Evolutionary conservation across 192 early-diverging fungal genomes (phyloP).

Genomic region (Coemansia sp.): DNA sequence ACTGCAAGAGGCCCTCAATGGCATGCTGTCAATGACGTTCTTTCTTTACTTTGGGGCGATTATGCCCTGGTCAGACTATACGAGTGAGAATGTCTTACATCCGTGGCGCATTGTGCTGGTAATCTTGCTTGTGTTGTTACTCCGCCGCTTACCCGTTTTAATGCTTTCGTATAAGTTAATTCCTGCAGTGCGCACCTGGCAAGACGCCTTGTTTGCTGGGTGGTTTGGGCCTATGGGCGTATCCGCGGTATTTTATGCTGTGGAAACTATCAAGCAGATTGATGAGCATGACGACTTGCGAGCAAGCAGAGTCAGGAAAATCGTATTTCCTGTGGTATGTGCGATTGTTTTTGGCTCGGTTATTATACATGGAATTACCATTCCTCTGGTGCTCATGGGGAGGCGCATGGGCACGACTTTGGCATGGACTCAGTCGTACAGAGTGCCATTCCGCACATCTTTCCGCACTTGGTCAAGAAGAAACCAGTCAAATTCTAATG

Average conservation of each 20-base stretch:
- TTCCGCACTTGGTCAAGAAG: background rate
- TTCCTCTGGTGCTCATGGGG: conserved; percentile 70
- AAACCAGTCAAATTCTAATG: background rate
- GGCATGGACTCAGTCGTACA: conserved; percentile 15
- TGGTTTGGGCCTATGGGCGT: conserved; percentile 93
- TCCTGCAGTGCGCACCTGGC: conserved; percentile 66
- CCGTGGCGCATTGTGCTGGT: conserved; percentile 69
- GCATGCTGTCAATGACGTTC: conserved; percentile 78
- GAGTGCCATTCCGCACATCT: conserved; percentile 4
- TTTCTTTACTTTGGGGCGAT: conserved; percentile 86
- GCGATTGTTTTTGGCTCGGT: conserved; percentile 80
- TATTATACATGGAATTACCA: conserved; percentile 77
- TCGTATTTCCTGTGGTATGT: conserved; percentile 61
- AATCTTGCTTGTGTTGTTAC: conserved; percentile 61
- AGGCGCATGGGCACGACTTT: conserved; percentile 39
- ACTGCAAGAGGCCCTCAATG: conserved; percentile 88
- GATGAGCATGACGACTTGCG: conserved; percentile 28
- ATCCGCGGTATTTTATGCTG: conserved; percentile 60
- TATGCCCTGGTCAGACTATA: conserved; percentile 71
- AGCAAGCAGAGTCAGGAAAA: conserved; percentile 1
- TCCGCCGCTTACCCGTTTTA: conserved; percentile 72
- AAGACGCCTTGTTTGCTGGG: conserved; percentile 78
- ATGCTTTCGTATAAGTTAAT: conserved; percentile 63
- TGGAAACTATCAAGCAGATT: conserved; percentile 45
- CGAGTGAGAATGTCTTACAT: conserved; percentile 28